These are phyloP conservation scores for Pseudonectria foliicola DNA, from an alignment of 2,329 filamentous ascomycete species.

Conservation along the genomic window DNA sequence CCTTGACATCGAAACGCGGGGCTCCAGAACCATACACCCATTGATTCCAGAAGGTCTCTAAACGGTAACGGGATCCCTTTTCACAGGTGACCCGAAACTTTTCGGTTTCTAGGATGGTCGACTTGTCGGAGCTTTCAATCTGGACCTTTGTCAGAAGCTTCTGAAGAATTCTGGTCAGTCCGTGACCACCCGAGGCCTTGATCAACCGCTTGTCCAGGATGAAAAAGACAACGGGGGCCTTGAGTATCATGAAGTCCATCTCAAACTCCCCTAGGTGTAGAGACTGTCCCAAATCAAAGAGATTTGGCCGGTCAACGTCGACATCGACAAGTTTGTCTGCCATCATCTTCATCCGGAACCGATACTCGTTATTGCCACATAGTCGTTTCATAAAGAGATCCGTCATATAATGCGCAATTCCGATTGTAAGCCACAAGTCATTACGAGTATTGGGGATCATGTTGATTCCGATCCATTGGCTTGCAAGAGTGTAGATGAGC, in stretches of 20 bases:
- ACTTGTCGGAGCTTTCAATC: conserved; percentile 51
- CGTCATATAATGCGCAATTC: conserved; percentile 90
- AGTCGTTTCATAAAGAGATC: conserved; percentile 86
- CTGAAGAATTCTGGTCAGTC: conserved; percentile 77
- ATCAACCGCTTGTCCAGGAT: conserved; percentile 87
- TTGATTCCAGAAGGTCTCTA: conserved; percentile 88
- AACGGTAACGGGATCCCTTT: conserved; percentile 75
- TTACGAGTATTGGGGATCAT: conserved; percentile 74
- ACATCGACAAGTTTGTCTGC: conserved; percentile 75
- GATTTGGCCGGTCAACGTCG: conserved; percentile 74
- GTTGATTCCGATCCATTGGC: conserved; percentile 91
- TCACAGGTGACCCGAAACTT: conserved; percentile 80
- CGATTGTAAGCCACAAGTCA: conserved; percentile 85
- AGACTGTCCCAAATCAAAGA: conserved; percentile 71
- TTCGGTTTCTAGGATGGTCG: conserved; percentile 66
- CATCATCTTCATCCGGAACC: conserved; percentile 79
- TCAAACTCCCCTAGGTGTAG: conserved; percentile 80
- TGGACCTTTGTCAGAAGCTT: conserved; percentile 82
- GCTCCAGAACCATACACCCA: conserved; percentile 89
- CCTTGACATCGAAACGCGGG: conserved; percentile 76
- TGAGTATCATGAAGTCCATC: conserved; percentile 81
- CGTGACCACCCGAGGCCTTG: conserved; percentile 75
- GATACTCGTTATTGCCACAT: conserved; percentile 90
- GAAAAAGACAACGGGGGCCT: conserved; percentile 84
- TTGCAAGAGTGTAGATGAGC: conserved; percentile 76